phyloP scores from a whole-genome alignment of 805 yeast species.

The Barnettozyma populi region DNA sequence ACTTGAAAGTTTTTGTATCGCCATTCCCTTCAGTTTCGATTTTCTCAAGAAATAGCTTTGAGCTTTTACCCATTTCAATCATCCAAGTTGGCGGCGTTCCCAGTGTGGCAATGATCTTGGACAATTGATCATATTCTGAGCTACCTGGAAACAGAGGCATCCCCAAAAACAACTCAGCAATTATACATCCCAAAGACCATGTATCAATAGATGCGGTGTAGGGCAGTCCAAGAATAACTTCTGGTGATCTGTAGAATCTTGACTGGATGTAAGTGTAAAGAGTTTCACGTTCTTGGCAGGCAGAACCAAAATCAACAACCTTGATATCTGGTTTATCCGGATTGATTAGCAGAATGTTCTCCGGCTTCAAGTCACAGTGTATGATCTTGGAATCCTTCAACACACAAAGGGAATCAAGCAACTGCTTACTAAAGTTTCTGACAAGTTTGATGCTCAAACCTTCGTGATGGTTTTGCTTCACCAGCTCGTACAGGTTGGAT shows the following conservation, averaged over 20 bases:
- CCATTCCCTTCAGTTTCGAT: conserved; percentile 15
- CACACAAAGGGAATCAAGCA: conserved; percentile 73
- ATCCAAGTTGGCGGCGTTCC: conserved; percentile 93
- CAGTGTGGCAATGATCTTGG: conserved; percentile 74
- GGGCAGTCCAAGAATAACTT: conserved; percentile 85
- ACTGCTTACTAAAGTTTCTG: conserved; percentile 69
- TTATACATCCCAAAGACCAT: conserved; percentile 95
- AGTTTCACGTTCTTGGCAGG: conserved; percentile 88
- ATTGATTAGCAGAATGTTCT: conserved; percentile 75
- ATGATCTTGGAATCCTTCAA: conserved; percentile 80
- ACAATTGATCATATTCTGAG: conserved; percentile 86
- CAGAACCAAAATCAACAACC: conserved; percentile 93
- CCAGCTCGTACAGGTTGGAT: conserved; percentile 81
- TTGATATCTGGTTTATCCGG: conserved; percentile 69
- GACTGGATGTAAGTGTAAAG: conserved; percentile 90
- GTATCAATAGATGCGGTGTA: conserved; percentile 91
- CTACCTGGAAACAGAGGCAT: conserved; percentile 93
- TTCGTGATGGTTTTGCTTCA: conserved; percentile 89
- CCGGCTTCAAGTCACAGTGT: conserved; percentile 97
- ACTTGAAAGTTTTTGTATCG: not conserved
- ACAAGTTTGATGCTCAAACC: conserved; percentile 82
- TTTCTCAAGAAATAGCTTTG: conserved; percentile 49
- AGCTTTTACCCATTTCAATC: conserved; percentile 91
- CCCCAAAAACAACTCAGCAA: conserved; percentile 86
- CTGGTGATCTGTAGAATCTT: conserved; percentile 91